Base-by-base conservation (phyloP, 139 green algal species). In the Chlorella sp. region DNA sequence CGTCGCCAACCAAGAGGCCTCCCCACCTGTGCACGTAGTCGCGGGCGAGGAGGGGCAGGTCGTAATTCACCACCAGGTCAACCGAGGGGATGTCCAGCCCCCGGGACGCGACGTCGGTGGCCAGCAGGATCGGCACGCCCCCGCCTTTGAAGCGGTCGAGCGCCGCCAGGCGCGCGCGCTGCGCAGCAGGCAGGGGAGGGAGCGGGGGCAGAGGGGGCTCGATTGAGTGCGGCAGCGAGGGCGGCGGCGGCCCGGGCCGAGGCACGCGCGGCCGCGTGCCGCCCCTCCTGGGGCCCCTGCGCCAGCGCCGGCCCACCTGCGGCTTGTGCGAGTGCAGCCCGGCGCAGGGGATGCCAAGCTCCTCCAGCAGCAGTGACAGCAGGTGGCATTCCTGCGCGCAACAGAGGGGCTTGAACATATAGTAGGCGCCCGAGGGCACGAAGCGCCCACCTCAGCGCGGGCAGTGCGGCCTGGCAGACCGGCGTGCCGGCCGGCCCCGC, bases 61-160 rank as follows among this genome's bases (percentile, higher is more conserved):
- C 95, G 77, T 90, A 98, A 79, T 98, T 99, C 70, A 99, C 77
- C 8, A 99, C 96, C 15, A 94, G 81, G 72, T 98, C 91, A 43
- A 99, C 95, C 0, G 83, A 89, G 29, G 92, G 88, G 41, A 99
- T 99, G 87, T 99, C 96, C 67, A 99, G 86, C 7, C 96, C 96
- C 11, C 97, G 77, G 6, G 83, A 89, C 0, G 93, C 95, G 3
- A 98, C 94, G 74, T 98, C 95, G 0, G 94, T 98, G 33, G 94
- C 94, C 43, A 98, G 68, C 68, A 97, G 82, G 38, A 97, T 74
- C 0, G 79, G 81, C 48, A 90, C 82, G 5, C 66, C 48, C 4
- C 84, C 79, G 8, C 58, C 74, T 60, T 92, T 93, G 89, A 98
- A 98, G 42, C 73, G 58, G 12, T 89, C 73, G 12, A 98, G 86